Evolutionary conservation across 768 basidiomycete genomes (phyloP).

Genomic region (Hygrophoropsis aurantiaca): DNA sequence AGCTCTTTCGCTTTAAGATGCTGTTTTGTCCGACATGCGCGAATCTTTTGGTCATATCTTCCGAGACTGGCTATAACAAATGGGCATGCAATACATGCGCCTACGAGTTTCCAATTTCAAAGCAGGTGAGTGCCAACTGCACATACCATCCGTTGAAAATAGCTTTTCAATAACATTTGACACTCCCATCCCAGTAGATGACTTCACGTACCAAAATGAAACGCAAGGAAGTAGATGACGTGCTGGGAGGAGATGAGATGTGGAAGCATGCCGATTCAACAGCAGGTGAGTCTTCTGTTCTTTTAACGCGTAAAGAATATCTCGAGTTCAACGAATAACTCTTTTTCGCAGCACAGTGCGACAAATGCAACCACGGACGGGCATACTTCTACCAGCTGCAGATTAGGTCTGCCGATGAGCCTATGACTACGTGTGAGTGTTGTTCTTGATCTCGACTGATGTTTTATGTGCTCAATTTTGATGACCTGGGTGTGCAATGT

Average conservation of each 20-base stretch:
- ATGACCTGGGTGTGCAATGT: background rate
- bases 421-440: constrained; percentile 65
- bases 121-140: constrained; percentile 53
- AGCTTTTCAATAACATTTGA: constrained; percentile 6
- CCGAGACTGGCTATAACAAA: constrained; percentile 81
- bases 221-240: constrained; percentile 93
- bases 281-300: constrained; percentile 47
- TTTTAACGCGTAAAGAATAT: background rate
- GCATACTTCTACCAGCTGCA: constrained; percentile 97
- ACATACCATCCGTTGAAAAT: too few relatives aligned
- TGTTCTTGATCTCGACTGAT: constrained; percentile 2
- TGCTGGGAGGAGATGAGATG: constrained; percentile 89
- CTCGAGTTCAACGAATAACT: background rate
- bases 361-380: constrained; percentile 79
- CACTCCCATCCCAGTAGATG: constrained; percentile 53
- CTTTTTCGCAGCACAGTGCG: constrained; percentile 47
- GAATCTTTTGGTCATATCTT: constrained; percentile 79
- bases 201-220: constrained; percentile 84
- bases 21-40: constrained; percentile 95
- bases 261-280: constrained; percentile 95
- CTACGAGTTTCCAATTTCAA: constrained; percentile 91
- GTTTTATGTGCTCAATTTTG: constrained; percentile 5
- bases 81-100: constrained; percentile 94
- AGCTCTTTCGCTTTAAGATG: too few relatives aligned
- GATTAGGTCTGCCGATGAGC: constrained; percentile 91